Evolutionary conservation across 2,329 filamentous ascomycete genomes (phyloP), one percentile per base, ranked within the genome.

Genomic region (Stemphylium vesicarium): DNA sequence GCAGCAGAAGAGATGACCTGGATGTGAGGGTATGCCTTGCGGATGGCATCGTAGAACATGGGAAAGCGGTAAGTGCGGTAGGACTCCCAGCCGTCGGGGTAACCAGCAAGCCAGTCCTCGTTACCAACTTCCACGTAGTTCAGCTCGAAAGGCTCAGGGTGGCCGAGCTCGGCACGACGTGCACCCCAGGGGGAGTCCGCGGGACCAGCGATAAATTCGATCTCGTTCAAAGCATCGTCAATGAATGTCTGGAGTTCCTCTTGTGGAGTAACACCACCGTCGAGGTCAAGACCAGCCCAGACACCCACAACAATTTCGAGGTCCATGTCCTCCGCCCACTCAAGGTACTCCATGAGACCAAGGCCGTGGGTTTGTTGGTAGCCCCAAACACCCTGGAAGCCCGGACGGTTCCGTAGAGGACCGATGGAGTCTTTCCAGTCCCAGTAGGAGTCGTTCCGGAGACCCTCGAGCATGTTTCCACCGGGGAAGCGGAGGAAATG

Each of bases 341-440:
- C 69, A 31, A 81, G 76, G 55, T 80, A 81, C 57, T 81, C 79
- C 46, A 80, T 68, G n/a, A 81, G 64, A 7, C 79, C 79, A 12
- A 80, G 64, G 26, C 78, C 78, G 52, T 78, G 62, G 4, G 78
- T 80, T 38, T 80, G 77, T 44, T 77, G 71, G 56, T 81, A 81
- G 18, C 67, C 60, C 79, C 79, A 81, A 13, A 78, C 75, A 37
- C 77, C 78, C 22, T 69, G 71, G 39, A 75, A 76, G n/a, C 81
- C 80, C 12, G 79, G 77, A 8, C 81, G 78, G 53, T 81, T 72
- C 35, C 74, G 78, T 15, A 83, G 69, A 0, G 80, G 79, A 1
- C 81, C 81, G 47, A 75, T 75, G 0, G 80, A 81, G 52, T 83
- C 76, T 52, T 82, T 82, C 82, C 82, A 84, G 47, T 72, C 65